Evolutionary conservation across 345 rosid species (phyloP).

Genomic region (Litchi chinensis): DNA sequence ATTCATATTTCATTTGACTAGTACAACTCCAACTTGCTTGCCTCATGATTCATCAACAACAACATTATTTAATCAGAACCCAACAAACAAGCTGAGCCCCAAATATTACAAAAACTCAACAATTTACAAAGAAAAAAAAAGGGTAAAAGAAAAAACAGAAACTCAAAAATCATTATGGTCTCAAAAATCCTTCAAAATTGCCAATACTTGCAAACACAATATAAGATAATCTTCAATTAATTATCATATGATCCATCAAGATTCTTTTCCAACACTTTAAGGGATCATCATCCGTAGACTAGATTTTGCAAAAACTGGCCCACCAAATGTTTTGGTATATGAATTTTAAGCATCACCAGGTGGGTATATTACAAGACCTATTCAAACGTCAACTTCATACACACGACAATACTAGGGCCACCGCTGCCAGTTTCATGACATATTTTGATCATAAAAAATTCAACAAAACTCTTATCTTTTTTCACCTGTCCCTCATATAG

Average conservation of each 20-base stretch:
- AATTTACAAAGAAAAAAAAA: background rate
- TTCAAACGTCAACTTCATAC: conserved; percentile 23
- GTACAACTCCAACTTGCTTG: background rate
- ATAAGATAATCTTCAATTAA: background rate
- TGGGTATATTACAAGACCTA: background rate
- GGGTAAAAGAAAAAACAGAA: background rate
- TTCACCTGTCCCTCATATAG: background rate
- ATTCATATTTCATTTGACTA: background rate
- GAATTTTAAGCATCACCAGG: background rate
- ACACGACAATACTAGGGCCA: background rate
- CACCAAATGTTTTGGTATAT: background rate
- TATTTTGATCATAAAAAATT: background rate
- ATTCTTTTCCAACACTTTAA: conserved; percentile 8
- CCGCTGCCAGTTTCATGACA: conserved; percentile 22
- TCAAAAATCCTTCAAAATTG: background rate
- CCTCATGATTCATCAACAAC: background rate
- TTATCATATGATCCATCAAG: background rate
- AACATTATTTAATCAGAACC: background rate
- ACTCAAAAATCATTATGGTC: background rate
- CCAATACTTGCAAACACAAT: background rate
- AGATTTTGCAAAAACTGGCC: conserved; percentile 15
- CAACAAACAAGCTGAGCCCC: conserved; percentile 3
- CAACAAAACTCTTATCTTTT: conserved; percentile 8
- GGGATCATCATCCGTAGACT: background rate
- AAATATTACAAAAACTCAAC: background rate